phyloP scores from a whole-genome alignment of 306 rosid species.

The Quercus rubra region DNA sequence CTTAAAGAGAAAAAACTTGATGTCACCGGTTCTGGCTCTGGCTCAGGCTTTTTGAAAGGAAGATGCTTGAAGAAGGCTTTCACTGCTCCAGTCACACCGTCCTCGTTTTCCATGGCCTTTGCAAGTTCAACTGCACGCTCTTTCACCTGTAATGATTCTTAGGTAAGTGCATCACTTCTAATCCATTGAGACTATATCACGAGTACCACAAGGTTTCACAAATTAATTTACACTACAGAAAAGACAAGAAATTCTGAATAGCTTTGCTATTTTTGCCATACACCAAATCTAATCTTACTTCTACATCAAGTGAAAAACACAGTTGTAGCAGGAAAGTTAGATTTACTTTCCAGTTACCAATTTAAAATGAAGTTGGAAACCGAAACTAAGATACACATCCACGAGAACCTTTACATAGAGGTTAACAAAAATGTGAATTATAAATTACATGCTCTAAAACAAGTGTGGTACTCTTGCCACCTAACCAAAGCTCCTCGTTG shows the following conservation, averaged over 20 bases:
- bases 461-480: too few relatives aligned
- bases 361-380: neutral
- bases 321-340: neutral
- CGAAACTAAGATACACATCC: neutral
- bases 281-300: neutral
- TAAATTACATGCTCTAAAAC: neutral
- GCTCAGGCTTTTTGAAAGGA: slow-evolving; percentile 46
- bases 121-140: slow-evolving; percentile 73
- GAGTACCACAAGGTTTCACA: neutral
- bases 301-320: neutral
- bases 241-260: neutral
- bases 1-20: slow-evolving; percentile 55
- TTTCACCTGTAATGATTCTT: slow-evolving; percentile 62
- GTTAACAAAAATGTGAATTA: neutral
- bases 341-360: neutral
- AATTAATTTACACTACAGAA: neutral
- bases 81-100: slow-evolving; percentile 96
- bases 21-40: slow-evolving; percentile 43
- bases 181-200: slow-evolving; percentile 3
- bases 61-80: slow-evolving; percentile 95
- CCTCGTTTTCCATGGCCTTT: slow-evolving; percentile 90
- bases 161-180: neutral
- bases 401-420: neutral
- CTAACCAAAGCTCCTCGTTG: too few relatives aligned
- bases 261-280: neutral